These are phyloP conservation scores for Geoglossum cookeanum DNA, from an alignment of 2,329 filamentous ascomycete species.

Conservation along the genomic window DNA sequence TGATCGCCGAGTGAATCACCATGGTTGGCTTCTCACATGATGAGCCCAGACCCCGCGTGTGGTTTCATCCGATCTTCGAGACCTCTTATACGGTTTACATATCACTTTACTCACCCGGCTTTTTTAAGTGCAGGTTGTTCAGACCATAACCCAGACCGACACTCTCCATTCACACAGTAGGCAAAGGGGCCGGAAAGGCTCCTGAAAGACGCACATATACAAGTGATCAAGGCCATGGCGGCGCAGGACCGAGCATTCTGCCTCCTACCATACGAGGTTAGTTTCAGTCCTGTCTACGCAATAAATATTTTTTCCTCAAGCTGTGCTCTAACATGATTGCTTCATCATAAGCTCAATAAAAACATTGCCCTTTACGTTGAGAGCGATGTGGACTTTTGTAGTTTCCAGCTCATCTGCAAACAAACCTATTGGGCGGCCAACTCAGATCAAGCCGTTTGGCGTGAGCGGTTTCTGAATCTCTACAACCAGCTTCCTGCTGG, in stretches of 20 bases:
- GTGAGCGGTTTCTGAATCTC: constrained; percentile 21
- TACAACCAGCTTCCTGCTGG: constrained; percentile 20
- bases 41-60: neutral
- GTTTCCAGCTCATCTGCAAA: constrained; percentile 23
- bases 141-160: neutral
- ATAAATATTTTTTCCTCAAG: neutral
- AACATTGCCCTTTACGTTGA: neutral
- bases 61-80: neutral
- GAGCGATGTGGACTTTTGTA: constrained; percentile 24
- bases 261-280: neutral
- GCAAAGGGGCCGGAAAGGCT: neutral
- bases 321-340: neutral
- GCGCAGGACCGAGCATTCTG: neutral
- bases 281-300: neutral
- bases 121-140: neutral
- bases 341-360: neutral
- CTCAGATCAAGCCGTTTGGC: constrained; percentile 27
- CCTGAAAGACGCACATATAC: neutral
- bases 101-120: neutral
- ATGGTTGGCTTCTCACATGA: neutral
- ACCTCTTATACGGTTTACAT: neutral
- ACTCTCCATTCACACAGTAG: neutral
- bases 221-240: neutral
- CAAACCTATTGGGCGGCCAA: constrained; percentile 22
- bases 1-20: neutral